Percentiles rank a stretch among this genome's conserved stretches.
phyloP scores from a whole-genome alignment of 2,329 filamentous ascomycete genomes.

The Pseudogymnoascus sp. region DNA sequence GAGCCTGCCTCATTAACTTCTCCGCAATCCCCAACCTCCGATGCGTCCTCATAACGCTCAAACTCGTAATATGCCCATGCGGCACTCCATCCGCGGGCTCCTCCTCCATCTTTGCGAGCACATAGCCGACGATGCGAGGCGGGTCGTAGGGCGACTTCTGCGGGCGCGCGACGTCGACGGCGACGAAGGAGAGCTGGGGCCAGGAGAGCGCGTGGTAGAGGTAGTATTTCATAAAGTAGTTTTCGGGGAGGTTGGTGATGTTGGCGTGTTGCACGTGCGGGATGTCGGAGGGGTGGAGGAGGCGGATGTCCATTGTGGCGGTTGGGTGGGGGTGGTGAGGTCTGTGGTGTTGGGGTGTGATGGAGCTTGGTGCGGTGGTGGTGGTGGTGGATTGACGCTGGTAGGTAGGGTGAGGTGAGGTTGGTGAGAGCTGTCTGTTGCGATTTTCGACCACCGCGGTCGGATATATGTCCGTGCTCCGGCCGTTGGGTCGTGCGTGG shows the following conservation, averaged over 20 bases:
- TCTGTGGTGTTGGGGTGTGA: too few species aligned
- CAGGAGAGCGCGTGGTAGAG: slow-evolving; percentile 97
- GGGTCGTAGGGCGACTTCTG: slow-evolving; percentile 74
- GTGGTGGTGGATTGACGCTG: not conserved
- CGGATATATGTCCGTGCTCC: not conserved
- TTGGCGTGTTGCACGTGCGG: slow-evolving; percentile 95
- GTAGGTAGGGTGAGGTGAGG: not conserved
- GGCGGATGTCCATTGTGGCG: slow-evolving; percentile 75
- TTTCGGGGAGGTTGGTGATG: slow-evolving; percentile 97
- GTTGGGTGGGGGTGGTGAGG: not conserved
- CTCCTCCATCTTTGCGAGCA: slow-evolving; percentile 99
- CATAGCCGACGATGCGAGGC: slow-evolving; percentile 96
- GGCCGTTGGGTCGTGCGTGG: not conserved
- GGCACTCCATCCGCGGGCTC: slow-evolving; percentile 83
- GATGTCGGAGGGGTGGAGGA: slow-evolving; percentile 74
- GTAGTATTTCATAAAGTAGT: slow-evolving; percentile 99
- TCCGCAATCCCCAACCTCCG: slow-evolving; percentile 84
- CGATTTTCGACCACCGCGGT: not conserved
- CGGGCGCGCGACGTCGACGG: slow-evolving; percentile 80
- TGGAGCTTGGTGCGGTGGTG: too few species aligned
- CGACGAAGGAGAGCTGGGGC: slow-evolving; percentile 95
- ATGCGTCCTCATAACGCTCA: slow-evolving; percentile 96
- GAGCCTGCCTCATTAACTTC: slow-evolving; percentile 94
- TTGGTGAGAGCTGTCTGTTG: not conserved
- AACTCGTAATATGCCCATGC: slow-evolving; percentile 91